Conservation (phyloP, 768 basidiomycete genomes). For the Auricularia auricula-judae region DNA sequence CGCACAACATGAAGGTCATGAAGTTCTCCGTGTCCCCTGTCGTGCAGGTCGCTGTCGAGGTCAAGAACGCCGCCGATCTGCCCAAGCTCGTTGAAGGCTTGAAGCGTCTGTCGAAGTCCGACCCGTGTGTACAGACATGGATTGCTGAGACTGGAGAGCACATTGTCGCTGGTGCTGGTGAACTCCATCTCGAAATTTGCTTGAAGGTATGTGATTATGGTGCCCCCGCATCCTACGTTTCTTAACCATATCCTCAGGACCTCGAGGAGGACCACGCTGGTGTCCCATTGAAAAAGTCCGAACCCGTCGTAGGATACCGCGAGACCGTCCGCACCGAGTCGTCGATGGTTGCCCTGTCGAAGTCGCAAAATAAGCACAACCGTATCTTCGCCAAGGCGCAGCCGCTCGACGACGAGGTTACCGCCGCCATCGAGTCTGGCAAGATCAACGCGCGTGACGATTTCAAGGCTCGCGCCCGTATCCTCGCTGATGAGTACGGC, state of each 20-base stretch:
- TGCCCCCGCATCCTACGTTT: neutral
- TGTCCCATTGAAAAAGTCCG: slow-evolving; percentile 96
- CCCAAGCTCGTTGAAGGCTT: slow-evolving; percentile 99
- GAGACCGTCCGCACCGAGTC: slow-evolving; percentile 98
- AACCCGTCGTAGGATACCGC: slow-evolving; percentile 94
- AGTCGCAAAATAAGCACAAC: slow-evolving; percentile 99
- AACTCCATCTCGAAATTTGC: slow-evolving; percentile 98
- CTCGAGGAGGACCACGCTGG: slow-evolving; percentile 99
- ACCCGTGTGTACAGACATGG: slow-evolving; percentile 97
- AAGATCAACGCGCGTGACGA: slow-evolving; percentile 86
- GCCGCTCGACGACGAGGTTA: slow-evolving; percentile 90
- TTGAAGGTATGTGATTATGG: slow-evolving; percentile 56
- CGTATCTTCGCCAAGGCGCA: slow-evolving; percentile 89
- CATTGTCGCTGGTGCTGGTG: slow-evolving; percentile 98
- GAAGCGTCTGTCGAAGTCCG: slow-evolving; percentile 99
- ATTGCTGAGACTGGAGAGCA: slow-evolving; percentile 90
- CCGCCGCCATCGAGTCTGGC: slow-evolving; percentile 84
- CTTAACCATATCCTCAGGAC: slow-evolving; percentile 45
- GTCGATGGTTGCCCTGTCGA: slow-evolving; percentile 89
- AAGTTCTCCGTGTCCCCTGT: slow-evolving; percentile 99
- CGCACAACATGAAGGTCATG: slow-evolving; percentile 99
- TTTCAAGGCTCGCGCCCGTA: slow-evolving; percentile 91
- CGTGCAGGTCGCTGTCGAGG: slow-evolving; percentile 97
- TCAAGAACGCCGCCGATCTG: slow-evolving; percentile 98
- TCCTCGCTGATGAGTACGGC: slow-evolving; percentile 90